Evolutionary conservation across 768 basidiomycete genomes (phyloP), one percentile per base, ranked within the genome.

Genomic region (Lyophyllum decastes): DNA sequence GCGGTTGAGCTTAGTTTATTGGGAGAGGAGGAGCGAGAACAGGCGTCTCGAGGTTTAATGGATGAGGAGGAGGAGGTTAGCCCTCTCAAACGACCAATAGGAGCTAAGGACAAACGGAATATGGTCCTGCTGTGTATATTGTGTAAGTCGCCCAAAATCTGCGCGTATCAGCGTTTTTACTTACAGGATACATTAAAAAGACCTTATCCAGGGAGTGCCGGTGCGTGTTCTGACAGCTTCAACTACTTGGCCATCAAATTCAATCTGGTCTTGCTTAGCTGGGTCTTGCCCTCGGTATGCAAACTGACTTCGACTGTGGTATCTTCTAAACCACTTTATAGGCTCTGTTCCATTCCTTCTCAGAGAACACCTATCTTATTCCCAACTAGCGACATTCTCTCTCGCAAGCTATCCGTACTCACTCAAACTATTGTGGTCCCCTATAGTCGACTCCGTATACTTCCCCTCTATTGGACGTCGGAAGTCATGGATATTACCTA

Each of bases 401-500:
- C 79, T 99, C 25, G 89, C 93, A 48, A 90, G 88, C 66, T 96
- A 95, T 73, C 94, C 94, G 4, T 99, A 98, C 77, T 97, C 94
- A 21, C 85, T 99, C 66, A 99, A 99, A 76, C 73, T 99, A 59
- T 72, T 98, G 62, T 98, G 96, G 95, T 96, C 94, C 7, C 97
- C 97, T 51, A 89, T 99, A 60, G 94, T 99, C 54, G 97, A 99
- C 68, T 92, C 96, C 1, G 78, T 90, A 61, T 99, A 90, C 72
- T 78, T 89, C 66, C 75, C 85, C 35, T 88, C 85, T 41, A 63
- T 95, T 60, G 97, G 97, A n/a, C 88, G 97, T 49, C 82, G 97
- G 61, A 99, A 98, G 73, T 95, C 93, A 60, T 99, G 97, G 97
- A 98, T 99, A 64, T 89, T 98, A 60, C 97, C 97, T 44, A 97